phyloP scores from a whole-genome alignment of 768 basidiomycete genomes.

The Mycena olivaceomarginata region DNA sequence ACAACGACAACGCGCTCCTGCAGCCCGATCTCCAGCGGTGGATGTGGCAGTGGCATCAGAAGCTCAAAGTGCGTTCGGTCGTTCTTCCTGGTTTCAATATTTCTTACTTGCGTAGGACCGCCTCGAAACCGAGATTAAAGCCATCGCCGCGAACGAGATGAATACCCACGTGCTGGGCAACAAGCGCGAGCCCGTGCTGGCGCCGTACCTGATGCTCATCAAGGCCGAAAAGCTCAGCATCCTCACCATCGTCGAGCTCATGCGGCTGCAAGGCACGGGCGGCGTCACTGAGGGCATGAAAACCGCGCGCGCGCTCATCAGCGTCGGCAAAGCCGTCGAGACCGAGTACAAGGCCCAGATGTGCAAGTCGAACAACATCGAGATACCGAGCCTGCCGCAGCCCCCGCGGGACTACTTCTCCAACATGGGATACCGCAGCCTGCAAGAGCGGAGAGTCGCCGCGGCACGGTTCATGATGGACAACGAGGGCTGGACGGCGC shows the following conservation, averaged over 20 bases:
- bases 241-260: slow-evolving; percentile 92
- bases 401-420: slow-evolving; percentile 70
- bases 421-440: slow-evolving; percentile 73
- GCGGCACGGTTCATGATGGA: slow-evolving; percentile 80
- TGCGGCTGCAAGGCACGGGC: slow-evolving; percentile 86
- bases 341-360: slow-evolving; percentile 93
- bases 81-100: neutral
- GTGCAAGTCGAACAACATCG: slow-evolving; percentile 78
- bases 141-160: slow-evolving; percentile 63
- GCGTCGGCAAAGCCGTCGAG: slow-evolving; percentile 91
- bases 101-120: slow-evolving; percentile 47
- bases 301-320: slow-evolving; percentile 86
- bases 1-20: slow-evolving; percentile 61
- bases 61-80: slow-evolving; percentile 59
- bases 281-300: slow-evolving; percentile 93
- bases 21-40: slow-evolving; percentile 76
- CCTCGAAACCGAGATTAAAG: slow-evolving; percentile 70
- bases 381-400: slow-evolving; percentile 59
- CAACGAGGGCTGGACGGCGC: slow-evolving; percentile 83
- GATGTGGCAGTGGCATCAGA: slow-evolving; percentile 93
- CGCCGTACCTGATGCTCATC: slow-evolving; percentile 86
- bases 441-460: slow-evolving; percentile 79
- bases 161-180: slow-evolving; percentile 2
- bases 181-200: slow-evolving; percentile 54
- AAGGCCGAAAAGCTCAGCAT: slow-evolving; percentile 87